Base-by-base conservation (phyloP, 2,329 filamentous ascomycete genomes). In the Conoideocrella luteorostrata region DNA sequence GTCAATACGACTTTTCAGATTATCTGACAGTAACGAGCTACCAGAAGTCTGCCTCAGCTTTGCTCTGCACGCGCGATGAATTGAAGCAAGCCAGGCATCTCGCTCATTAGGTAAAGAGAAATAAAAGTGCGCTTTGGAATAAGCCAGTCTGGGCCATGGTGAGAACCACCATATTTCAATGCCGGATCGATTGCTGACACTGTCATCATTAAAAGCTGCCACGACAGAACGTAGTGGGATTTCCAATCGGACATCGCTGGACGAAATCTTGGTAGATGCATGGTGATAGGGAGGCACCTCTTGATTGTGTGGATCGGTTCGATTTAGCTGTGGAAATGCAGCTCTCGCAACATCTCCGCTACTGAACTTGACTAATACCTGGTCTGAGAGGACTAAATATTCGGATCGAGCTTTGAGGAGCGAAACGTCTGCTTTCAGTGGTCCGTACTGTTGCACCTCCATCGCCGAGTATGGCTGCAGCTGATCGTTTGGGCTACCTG, bases 141-240 rank as follows among this genome's bases (percentile, higher is more conserved):
- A 77, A 12, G 66, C 61, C 32, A 73, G 59, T 11, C 65, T 62
- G 3, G 69, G 66, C 44, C 66, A 61, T 13, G 61, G 56, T 12
- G 68, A 68, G 45, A 67, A 70, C 75, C 75, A 79, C 74, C 75
- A 79, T 2, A 78, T 63, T 52, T 80, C 75, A 40, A 79, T 57
- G 5, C 72, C 72, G 35, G 73, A 75, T 6, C 70, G 67, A 11
- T 72, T 67, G 37, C 69, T 65, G 1, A 67, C 66, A 34, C 67
- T 68, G 52, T 78, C 74, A 23, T 74, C 70, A 23, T 67, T 68
- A 49, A 77, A 78, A 2, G 69, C 68, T 3, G 75, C 71, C 29
- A 79, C 70, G 20, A 79, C 64, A 29, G 66, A 68, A 13, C 69
- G 65, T 7, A 78, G 57, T 0, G 75, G 72, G 7, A 80, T 67